A percentile compares a stretch with the other conserved stretches of the same genome.
phyloP scores from a whole-genome alignment of 2,329 filamentous ascomycete genomes.

The Cladobotryum mycophilum region DNA sequence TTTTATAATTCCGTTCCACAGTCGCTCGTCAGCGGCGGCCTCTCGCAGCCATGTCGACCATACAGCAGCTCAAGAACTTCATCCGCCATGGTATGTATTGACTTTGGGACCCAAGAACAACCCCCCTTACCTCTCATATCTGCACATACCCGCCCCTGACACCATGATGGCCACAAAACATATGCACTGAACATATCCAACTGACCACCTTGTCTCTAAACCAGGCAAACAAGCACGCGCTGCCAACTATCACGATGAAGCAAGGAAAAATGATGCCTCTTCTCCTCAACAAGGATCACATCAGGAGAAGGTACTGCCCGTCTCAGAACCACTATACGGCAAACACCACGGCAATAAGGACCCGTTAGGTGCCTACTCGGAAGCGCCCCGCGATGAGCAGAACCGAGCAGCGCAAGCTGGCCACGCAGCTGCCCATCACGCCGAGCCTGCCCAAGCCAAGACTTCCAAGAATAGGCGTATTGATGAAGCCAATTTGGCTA shows the following conservation, averaged over 20 bases:
- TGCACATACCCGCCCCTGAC: not conserved
- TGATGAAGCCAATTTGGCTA: constrained; percentile 67
- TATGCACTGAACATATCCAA: not conserved
- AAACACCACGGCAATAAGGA: constrained; percentile 37
- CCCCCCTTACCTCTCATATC: too few relatives aligned
- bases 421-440: constrained; percentile 57
- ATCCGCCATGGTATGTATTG: constrained; percentile 72
- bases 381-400: constrained; percentile 52
- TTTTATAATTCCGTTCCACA: constrained; percentile 2
- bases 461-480: constrained; percentile 29
- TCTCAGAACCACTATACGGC: constrained; percentile 38
- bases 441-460: constrained; percentile 46
- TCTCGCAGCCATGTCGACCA: constrained; percentile 53
- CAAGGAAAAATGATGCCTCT: constrained; percentile 47
- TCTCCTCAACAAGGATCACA: constrained; percentile 44
- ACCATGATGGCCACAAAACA: not conserved
- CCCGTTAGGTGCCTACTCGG: constrained; percentile 55
- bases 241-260: constrained; percentile 46
- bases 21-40: constrained; percentile 17
- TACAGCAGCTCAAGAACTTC: constrained; percentile 97
- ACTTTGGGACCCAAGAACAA: constrained; percentile 3
- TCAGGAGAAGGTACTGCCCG: constrained; percentile 45
- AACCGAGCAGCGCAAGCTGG: constrained; percentile 65
- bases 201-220: constrained; percentile 11
- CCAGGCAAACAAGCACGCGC: constrained; percentile 80